These are phyloP conservation scores for Melaleuca alternifolia DNA, from an alignment of 345 rosid species.

Conservation along the genomic window DNA sequence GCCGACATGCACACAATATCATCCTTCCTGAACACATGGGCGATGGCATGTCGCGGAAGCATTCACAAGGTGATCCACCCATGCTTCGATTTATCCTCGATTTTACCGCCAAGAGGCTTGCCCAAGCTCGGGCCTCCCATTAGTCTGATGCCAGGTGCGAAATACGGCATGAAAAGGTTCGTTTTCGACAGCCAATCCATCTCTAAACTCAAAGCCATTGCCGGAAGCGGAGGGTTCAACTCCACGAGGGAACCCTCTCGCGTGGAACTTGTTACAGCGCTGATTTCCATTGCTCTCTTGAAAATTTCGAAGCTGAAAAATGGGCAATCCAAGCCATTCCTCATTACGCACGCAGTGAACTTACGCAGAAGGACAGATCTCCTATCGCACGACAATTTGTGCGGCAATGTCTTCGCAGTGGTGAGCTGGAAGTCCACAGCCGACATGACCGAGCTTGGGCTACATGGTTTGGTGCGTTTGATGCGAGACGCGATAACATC, in stretches of 20 bases:
- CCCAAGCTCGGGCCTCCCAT: neutral
- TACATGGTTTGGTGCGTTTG: neutral
- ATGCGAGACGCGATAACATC: neutral
- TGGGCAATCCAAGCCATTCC: neutral
- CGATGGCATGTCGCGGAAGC: neutral
- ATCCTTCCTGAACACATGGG: slow-evolving; percentile 11
- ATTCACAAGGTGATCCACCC: neutral
- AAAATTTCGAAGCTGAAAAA: neutral
- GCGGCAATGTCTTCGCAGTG: neutral
- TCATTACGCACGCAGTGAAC: neutral
- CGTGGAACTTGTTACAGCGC: neutral
- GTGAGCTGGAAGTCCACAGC: neutral
- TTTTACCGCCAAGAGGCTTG: neutral
- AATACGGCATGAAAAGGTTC: neutral
- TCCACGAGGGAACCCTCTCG: neutral
- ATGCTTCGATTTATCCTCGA: neutral
- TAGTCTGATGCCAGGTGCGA: neutral
- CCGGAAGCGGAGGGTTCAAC: neutral
- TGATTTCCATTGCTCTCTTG: neutral
- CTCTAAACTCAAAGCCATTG: neutral
- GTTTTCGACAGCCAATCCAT: neutral
- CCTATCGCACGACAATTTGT: neutral
- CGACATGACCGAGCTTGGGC: neutral
- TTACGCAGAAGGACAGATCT: neutral
- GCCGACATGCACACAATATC: slow-evolving; percentile 8